These are phyloP conservation scores for Botrytis aclada DNA, from an alignment of 2,329 filamentous ascomycete genomes.

Conservation along the genomic window DNA sequence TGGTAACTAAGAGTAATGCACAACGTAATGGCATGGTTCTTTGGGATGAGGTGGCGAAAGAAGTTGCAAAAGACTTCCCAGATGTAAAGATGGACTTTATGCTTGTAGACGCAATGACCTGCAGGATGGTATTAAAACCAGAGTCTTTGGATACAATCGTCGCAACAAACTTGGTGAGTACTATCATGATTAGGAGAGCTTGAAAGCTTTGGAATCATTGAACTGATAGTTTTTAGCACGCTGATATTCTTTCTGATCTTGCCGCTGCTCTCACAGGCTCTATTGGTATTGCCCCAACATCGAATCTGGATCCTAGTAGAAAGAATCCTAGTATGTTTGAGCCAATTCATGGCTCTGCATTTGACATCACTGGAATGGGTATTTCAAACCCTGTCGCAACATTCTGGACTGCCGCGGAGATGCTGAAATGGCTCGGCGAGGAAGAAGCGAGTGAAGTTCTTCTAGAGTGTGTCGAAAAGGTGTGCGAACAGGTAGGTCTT, in stretches of 20 bases:
- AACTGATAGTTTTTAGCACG: slow-evolving; percentile 38
- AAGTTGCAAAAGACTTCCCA: neutral
- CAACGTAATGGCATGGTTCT: slow-evolving; percentile 66
- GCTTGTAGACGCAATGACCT: neutral
- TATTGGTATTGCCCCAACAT: slow-evolving; percentile 70
- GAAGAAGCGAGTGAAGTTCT: slow-evolving; percentile 48
- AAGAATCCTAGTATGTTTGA: slow-evolving; percentile 58
- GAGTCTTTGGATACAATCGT: slow-evolving; percentile 60
- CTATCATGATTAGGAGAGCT: neutral
- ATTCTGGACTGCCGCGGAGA: slow-evolving; percentile 56
- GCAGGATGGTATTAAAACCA: slow-evolving; percentile 56
- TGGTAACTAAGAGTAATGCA: slow-evolving; percentile 65
- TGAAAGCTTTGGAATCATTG: neutral
- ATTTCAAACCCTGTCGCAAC: slow-evolving; percentile 56
- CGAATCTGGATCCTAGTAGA: slow-evolving; percentile 61
- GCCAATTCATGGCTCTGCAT: slow-evolving; percentile 58
- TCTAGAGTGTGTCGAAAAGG: slow-evolving; percentile 51
- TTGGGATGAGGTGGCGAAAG: slow-evolving; percentile 59
- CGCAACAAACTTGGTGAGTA: slow-evolving; percentile 52
- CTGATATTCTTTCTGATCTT: slow-evolving; percentile 68
- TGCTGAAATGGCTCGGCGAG: slow-evolving; percentile 56
- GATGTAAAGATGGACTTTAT: neutral
- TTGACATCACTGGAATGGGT: slow-evolving; percentile 57
- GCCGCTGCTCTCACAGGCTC: slow-evolving; percentile 67
- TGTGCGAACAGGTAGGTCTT: slow-evolving; percentile 42